A percentile compares a stretch with the other conserved stretches of the same genome.
phyloP scores from a whole-genome alignment of 768 basidiomycete species.

The Lyophyllum decastes region DNA sequence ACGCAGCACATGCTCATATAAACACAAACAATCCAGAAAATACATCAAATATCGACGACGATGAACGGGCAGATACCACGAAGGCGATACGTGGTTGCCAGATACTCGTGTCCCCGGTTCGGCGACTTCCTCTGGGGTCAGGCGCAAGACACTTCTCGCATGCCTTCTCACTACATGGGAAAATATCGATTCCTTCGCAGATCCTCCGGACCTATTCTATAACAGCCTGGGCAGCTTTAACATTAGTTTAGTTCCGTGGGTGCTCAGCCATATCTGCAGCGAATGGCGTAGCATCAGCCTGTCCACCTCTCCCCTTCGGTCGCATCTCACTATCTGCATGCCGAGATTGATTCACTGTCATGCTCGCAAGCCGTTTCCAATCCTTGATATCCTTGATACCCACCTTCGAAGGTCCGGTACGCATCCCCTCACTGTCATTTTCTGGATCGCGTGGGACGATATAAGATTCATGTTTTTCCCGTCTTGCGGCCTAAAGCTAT shows the following conservation, averaged over 20 bases:
- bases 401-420: background rate
- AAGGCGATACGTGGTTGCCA: background rate
- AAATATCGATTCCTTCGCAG: background rate
- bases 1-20: background rate
- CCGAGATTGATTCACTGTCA: background rate
- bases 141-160: background rate
- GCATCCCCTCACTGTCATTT: background rate
- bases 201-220: background rate
- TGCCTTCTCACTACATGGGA: background rate
- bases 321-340: background rate
- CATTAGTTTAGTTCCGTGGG: background rate
- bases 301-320: background rate
- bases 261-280: background rate
- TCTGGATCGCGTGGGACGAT: background rate
- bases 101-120: background rate
- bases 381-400: background rate
- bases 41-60: too few species aligned
- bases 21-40: too few species aligned
- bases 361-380: background rate
- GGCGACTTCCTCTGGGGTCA: background rate
- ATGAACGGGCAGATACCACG: too few species aligned
- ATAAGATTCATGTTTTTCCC: background rate
- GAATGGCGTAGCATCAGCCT: background rate
- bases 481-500: background rate
- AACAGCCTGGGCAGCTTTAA: background rate